phyloP scores from a whole-genome alignment of 495 filamentous ascomycete genomes.

The Cenococcum geophilum region DNA sequence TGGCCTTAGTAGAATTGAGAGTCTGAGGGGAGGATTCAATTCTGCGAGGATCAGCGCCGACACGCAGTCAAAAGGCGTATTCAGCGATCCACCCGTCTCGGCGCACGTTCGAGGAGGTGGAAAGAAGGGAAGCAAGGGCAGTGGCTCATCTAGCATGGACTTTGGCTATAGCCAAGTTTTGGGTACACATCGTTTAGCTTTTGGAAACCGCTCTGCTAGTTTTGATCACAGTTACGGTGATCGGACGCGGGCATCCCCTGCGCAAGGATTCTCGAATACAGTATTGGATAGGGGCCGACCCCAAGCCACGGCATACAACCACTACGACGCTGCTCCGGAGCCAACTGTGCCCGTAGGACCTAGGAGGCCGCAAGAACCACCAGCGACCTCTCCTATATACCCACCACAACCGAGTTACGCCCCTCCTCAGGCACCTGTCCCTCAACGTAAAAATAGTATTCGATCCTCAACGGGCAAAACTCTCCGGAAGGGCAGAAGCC shows the following conservation, averaged over 20 bases:
- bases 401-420: slow-evolving; percentile 26
- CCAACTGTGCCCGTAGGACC: slow-evolving; percentile 82
- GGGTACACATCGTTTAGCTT: slow-evolving; percentile 52
- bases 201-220: slow-evolving; percentile 64
- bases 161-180: slow-evolving; percentile 52
- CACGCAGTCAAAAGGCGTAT: slow-evolving; percentile 21
- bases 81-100: slow-evolving; percentile 17
- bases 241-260: slow-evolving; percentile 10
- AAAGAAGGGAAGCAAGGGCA: slow-evolving; percentile 67
- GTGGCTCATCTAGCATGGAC: slow-evolving; percentile 63
- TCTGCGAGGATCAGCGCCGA: slow-evolving; percentile 40
- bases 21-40: slow-evolving; percentile 44
- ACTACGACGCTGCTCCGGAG: slow-evolving; percentile 79
- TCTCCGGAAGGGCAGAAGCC: slow-evolving; percentile 53
- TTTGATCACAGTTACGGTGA: slow-evolving; percentile 59
- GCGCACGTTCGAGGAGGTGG: slow-evolving; percentile 31
- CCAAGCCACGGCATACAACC: slow-evolving; percentile 39
- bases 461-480: slow-evolving; percentile 57
- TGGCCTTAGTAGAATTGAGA: slow-evolving; percentile 58
- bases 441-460: slow-evolving; percentile 56
- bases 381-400: slow-evolving; percentile 40
- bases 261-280: slow-evolving; percentile 15
- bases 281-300: slow-evolving; percentile 35
- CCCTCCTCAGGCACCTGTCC: slow-evolving; percentile 31
- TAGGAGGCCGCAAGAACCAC: slow-evolving; percentile 44